Evolutionary conservation across 805 yeast species (phyloP).

Genomic region (Schizosaccharomyces lindneri): DNA sequence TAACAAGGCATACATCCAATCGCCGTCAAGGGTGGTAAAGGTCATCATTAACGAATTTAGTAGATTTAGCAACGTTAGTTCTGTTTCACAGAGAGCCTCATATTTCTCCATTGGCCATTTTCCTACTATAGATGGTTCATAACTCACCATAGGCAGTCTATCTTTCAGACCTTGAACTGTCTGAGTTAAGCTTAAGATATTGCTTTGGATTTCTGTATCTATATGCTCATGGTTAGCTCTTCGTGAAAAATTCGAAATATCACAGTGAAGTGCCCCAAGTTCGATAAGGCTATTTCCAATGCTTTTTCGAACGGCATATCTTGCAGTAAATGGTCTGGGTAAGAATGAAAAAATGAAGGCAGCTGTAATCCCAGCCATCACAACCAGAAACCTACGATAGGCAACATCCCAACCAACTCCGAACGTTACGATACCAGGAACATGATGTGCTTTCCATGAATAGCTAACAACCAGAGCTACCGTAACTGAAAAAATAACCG

Average conservation of each 20-base stretch:
- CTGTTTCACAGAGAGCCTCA: constrained; percentile 10
- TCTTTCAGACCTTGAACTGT: not conserved
- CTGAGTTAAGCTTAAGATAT: not conserved
- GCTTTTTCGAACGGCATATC: constrained; percentile 11
- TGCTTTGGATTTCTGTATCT: not conserved
- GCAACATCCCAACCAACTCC: constrained; percentile 14
- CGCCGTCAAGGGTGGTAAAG: constrained; percentile 9
- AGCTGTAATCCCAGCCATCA: constrained; percentile 12
- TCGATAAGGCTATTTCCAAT: constrained; percentile 10
- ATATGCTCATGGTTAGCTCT: not conserved
- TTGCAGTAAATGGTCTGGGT: constrained; percentile 14
- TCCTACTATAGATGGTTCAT: constrained; percentile 15
- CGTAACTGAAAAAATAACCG: constrained; percentile 12
- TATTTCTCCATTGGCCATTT: constrained; percentile 14
- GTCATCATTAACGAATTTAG: constrained; percentile 10
- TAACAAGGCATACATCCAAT: constrained; percentile 9
- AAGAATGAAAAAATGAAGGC: constrained; percentile 13
- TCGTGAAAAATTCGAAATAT: constrained; percentile 12
- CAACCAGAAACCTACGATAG: constrained; percentile 15
- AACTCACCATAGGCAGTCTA: constrained; percentile 8
- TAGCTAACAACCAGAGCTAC: constrained; percentile 13
- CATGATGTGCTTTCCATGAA: constrained; percentile 12
- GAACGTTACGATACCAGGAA: constrained; percentile 7
- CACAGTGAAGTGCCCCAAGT: constrained; percentile 12
- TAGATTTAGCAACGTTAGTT: constrained; percentile 11